A percentile compares a stretch with the other conserved stretches of the same genome.
Conservation (phyloP, 1,284 basidiomycete species). For the Vanrija sp. region DNA sequence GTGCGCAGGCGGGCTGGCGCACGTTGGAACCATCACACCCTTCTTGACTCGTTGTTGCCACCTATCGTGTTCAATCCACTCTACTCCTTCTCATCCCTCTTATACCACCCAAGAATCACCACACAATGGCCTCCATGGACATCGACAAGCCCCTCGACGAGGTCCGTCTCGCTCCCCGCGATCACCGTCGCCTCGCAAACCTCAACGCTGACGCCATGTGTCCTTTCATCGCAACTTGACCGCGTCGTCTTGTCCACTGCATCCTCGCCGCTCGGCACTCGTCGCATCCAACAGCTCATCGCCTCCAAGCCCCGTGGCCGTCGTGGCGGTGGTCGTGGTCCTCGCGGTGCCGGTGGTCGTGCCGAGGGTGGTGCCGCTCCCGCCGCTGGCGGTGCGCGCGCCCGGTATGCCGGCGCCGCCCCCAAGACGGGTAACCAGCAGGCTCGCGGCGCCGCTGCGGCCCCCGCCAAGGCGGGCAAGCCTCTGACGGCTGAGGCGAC, state of each 20-base stretch:
- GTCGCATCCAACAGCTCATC: constrained; percentile 61
- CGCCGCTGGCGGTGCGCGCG: constrained; percentile 51
- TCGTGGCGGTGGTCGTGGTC: constrained; percentile 51
- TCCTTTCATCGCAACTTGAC: neutral
- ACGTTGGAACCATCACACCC: no score
- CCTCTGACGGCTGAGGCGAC: constrained; percentile 55
- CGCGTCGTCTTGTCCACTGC: neutral
- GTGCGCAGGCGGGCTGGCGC: no score
- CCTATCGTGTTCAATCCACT: neutral
- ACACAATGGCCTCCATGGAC: constrained; percentile 48
- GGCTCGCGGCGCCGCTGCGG: constrained; percentile 21
- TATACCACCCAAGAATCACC: constrained; percentile 5
- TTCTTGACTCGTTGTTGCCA: neutral
- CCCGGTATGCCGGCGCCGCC: constrained; percentile 47
- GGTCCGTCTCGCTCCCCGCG: constrained; percentile 53
- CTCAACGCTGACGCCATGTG: constrained; percentile 7
- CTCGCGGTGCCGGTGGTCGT: constrained; percentile 50
- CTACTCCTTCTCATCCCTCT: neutral
- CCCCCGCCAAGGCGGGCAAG: constrained; percentile 46
- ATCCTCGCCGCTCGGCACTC: neutral
- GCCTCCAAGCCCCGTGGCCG: constrained; percentile 53
- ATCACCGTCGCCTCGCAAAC: neutral
- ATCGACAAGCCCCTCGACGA: constrained; percentile 84
- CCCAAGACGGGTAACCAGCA: constrained; percentile 18
- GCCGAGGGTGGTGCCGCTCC: constrained; percentile 25